Evolutionary conservation across 352 stramenopile species (phyloP).

Genomic region (Phytophthora multivora): DNA sequence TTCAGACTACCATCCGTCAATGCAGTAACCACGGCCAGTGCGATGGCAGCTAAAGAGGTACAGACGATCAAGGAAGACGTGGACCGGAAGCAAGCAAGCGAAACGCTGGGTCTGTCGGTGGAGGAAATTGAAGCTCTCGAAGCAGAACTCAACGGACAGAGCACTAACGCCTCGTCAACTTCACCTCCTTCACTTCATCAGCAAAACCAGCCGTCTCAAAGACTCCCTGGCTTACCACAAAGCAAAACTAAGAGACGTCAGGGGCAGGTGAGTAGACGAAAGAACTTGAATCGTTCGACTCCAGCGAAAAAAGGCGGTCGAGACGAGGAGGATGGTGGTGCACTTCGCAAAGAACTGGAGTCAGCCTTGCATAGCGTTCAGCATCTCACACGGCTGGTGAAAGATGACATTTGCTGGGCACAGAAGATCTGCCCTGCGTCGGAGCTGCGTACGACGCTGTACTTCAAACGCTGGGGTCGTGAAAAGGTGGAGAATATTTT

Average conservation of each 20-base stretch:
- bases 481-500: conserved; percentile 84
- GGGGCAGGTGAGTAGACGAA: conserved; percentile 13
- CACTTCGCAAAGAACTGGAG: conserved; percentile 61
- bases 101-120: conserved; percentile 61
- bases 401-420: conserved; percentile 70
- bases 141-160: conserved; percentile 46
- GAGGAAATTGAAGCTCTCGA: conserved; percentile 76
- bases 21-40: conserved; percentile 39
- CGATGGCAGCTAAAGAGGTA: conserved; percentile 46
- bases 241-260: conserved; percentile 15
- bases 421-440: conserved; percentile 73
- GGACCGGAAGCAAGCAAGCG: conserved; percentile 64
- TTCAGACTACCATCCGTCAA: conserved; percentile 74
- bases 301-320: conserved; percentile 14
- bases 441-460: conserved; percentile 68
- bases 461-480: conserved; percentile 81
- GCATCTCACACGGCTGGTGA: conserved; percentile 69
- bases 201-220: conserved; percentile 22
- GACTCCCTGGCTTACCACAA: conserved; percentile 20
- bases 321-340: conserved; percentile 21
- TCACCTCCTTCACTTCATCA: not conserved
- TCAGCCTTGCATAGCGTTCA: conserved; percentile 65
- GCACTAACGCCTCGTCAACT: not conserved
- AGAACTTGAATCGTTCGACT: not conserved
- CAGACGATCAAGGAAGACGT: conserved; percentile 53